Evolutionary conservation across 768 basidiomycete species (phyloP), one percentile per base, ranked within the genome.

Genomic region (Tulasnella sp.): DNA sequence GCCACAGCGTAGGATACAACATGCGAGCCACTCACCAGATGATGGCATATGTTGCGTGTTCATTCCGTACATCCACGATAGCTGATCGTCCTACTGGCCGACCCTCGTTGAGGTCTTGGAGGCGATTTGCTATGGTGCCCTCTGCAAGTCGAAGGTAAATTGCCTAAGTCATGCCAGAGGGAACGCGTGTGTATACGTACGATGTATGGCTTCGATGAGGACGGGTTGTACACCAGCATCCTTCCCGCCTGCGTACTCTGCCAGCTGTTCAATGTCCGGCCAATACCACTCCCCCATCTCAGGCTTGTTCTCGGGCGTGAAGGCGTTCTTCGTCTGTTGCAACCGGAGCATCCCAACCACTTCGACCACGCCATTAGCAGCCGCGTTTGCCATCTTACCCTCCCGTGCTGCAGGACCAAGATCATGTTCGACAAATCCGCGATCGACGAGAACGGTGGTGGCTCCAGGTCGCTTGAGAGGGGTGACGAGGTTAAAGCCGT

Each of bases 1-100:
- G 52, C 27, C 22, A 51, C 2, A 25, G 10, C 25, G 49, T 24
- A 2, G 19, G 12, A n/a, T n/a, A 17, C 42, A 62, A 1, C 21
- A 24, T 48, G 17, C 22, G 31, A 51, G 42, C 50, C 34, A 67
- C 77, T 34, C 68, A 92, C 96, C 96, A 99, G 10, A 93, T 99
- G 12, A 87, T 79, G 3, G 96, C 90, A 71, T 99, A 99, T 10
- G 91, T 92, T 5, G 89, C 76, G 73, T 99, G 96, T 38, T 90
- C 81, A 70, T 99, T 99, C 49, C 96, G 78, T 46, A 99, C 73
- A 66, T 97, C 91, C 24, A 97, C 82, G 1, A 80, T 80, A 2
- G 91, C 80, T 22, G 84, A 70, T 51, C 91, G 81, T 43, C 94
- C 96, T 48, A 98, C 73, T 2, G 96, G 96, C 48, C 85, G 75